Base-by-base conservation (phyloP, 306 rosid species). In the Arachis hypogaea region DNA sequence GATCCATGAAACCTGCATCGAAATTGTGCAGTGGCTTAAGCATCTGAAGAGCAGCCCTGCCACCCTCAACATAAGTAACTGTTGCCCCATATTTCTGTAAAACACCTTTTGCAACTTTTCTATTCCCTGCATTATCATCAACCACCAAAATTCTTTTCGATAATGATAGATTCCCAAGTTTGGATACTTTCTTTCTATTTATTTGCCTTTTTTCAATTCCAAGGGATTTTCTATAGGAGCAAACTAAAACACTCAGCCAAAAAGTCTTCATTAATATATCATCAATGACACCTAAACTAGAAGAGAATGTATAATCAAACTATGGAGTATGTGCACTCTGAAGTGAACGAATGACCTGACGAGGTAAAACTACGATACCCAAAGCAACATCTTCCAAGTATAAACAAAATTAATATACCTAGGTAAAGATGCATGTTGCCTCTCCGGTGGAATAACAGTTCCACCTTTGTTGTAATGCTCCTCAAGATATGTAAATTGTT, bases 1-100 rank as follows among this genome's bases (percentile, higher is more conserved):
- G 95, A 87, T 94, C 98, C 98, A 94, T 94, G 88, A 94, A 94
- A 82, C 98, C 91, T 52, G 93, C 96, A 75, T 88, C 84, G 51
- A 91, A 89, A 78, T 30, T 64, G 78, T 94, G 98, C 1, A 97
- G 98, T 63, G 87, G 96, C 67, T 84, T 69, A 45, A 94, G 96
- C 85, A 73, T 64, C 42, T 80, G 68, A 22, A 94, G 70, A 56
- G 98, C 98, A 71, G 73, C 83, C 79, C 40, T 83, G 59, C 98
- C 98, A 56, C 92, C 82, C 30, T 89, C 93, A 43, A 91, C 96
- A 44, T 91, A 83, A 36, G 91, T 91, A 57, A 91, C 96, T 55
- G 78, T 82, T 28, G 97, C 96, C 71, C 95, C 98, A 55, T 88
- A 89, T 84, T 81, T 88, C 80, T 80, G 88, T 14, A 94, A 84